phyloP scores from a whole-genome alignment of 2,329 filamentous ascomycete species.

The Aspergillus nomiae region DNA sequence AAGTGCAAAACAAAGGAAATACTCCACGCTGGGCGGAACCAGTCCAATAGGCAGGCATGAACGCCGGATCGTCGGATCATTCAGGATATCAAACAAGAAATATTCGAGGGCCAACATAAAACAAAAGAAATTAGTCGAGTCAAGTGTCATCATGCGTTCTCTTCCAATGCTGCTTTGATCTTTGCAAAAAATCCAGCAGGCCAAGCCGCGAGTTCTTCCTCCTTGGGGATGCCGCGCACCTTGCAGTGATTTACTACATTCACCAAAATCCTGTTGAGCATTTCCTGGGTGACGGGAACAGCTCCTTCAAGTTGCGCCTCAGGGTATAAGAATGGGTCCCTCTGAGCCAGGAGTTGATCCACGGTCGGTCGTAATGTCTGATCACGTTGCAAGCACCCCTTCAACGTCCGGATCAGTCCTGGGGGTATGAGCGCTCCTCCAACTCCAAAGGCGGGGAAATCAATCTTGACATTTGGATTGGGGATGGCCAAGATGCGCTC shows the following conservation, averaged over 20 bases:
- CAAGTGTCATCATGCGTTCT: conserved; percentile 31
- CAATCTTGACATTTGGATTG: conserved; percentile 51
- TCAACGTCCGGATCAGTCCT: conserved; percentile 58
- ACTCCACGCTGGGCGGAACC: conserved; percentile 1
- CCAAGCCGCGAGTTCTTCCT: conserved; percentile 57
- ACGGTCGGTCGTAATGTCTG: conserved; percentile 59
- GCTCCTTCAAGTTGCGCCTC: conserved; percentile 50
- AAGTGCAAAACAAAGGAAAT: conserved; percentile 20
- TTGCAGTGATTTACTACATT: conserved; percentile 63
- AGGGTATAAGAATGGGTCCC: conserved; percentile 61
- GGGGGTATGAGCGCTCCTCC: conserved; percentile 56
- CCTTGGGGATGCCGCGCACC: conserved; percentile 56
- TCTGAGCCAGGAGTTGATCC: conserved; percentile 56
- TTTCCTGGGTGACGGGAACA: conserved; percentile 58
- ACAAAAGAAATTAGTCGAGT: conserved; percentile 31
- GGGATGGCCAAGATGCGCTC: conserved; percentile 67
- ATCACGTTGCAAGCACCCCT: conserved; percentile 61
- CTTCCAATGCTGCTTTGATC: conserved; percentile 49
- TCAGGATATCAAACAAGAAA: conserved; percentile 27
- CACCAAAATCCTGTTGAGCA: conserved; percentile 61
- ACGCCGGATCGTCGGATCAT: conserved; percentile 27
- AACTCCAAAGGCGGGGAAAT: conserved; percentile 48
- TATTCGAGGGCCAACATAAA: conserved; percentile 12
- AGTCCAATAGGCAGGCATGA: conserved; percentile 11
- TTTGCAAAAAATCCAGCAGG: conserved; percentile 52